A percentile compares a stretch with the other conserved stretches of the same genome.
These are phyloP conservation scores for Margaritispora aquatica DNA, from an alignment of 495 filamentous ascomycete genomes.

Conservation along the genomic window DNA sequence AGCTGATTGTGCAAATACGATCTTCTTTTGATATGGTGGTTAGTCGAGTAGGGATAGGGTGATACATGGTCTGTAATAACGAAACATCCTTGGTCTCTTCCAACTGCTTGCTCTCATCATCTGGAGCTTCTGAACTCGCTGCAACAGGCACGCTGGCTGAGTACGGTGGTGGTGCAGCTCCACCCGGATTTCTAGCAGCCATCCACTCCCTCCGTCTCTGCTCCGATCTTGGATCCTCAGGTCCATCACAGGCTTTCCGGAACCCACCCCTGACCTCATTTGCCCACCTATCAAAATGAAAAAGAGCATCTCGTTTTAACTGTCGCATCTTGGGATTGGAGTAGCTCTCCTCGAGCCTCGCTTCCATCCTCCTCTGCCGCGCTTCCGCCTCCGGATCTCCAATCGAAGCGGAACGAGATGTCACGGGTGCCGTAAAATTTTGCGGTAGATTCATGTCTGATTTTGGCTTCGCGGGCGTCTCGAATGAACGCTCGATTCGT, in stretches of 20 bases:
- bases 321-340: slow-evolving; percentile 12
- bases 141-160: neutral
- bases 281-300: slow-evolving; percentile 20
- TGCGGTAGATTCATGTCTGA: neutral
- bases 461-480: neutral
- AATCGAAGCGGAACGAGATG: neutral
- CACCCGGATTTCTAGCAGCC: slow-evolving; percentile 13
- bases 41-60: slow-evolving; percentile 40
- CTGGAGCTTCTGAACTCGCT: neutral
- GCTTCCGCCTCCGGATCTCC: slow-evolving; percentile 4
- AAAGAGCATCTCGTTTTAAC: slow-evolving; percentile 13
- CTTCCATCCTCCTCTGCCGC: slow-evolving; percentile 14
- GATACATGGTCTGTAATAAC: slow-evolving; percentile 32
- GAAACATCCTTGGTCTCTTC: slow-evolving; percentile 28
- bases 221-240: slow-evolving; percentile 19
- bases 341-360: slow-evolving; percentile 6
- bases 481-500: slow-evolving; percentile 18
- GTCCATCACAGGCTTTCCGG: slow-evolving; percentile 8
- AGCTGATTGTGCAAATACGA: slow-evolving; percentile 42
- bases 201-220: slow-evolving; percentile 19
- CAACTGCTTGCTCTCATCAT: slow-evolving; percentile 14
- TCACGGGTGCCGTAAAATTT: neutral
- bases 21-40: slow-evolving; percentile 36
- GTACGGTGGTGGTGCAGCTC: slow-evolving; percentile 21
- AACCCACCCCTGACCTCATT: slow-evolving; percentile 7